Evolutionary conservation across 352 stramenopile species (phyloP), one percentile per base, ranked within the genome.

Genomic region (Phytophthora lateralis): DNA sequence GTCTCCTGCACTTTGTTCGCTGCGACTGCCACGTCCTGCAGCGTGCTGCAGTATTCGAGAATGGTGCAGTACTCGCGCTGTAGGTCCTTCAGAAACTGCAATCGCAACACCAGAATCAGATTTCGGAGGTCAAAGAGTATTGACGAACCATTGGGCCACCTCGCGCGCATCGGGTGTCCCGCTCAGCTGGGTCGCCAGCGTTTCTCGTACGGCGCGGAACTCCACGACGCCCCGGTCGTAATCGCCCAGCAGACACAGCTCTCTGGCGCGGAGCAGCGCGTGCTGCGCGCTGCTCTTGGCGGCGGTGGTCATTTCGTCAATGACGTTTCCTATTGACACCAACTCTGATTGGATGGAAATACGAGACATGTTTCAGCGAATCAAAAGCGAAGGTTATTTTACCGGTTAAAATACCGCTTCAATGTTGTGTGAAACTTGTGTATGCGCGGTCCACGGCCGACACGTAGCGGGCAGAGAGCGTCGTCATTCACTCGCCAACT

Each of bases 241-340:
- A 45, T 91, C 76, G 27, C 79, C 82, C 5, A 89, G 47, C 12
- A 89, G 70, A 70, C 77, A 91, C 45, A 89, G 66, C 71, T 89
- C 82, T 20, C 80, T 45, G 24, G 79, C 79, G 12, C 79, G 77
- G 55, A 89, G 53, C 17, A 91, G 69, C 42, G 65, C 66, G 12
- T 73, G 66, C 18, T 69, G 58, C 42, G 53, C 30, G 17, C 48
- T 53, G 17, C 48, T 53, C 17, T 18, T 52, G 8, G 39, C 37
- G 24, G 14, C 15, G n/a, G 0, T 24, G 15, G 37, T 4, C 37
- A 43, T 43, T 6, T 12, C 11, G 3, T 30, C 29, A 26, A 24
- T 7, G 34, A 38, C 32, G 15, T 12, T 47, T 32, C 38, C 53
- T 37, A 66, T 55, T 48, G 46, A 39, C 32, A 61, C 27, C 27